Evolutionary conservation across 2,329 filamentous ascomycete genomes (phyloP).

Genomic region (Orbilia quercus): DNA sequence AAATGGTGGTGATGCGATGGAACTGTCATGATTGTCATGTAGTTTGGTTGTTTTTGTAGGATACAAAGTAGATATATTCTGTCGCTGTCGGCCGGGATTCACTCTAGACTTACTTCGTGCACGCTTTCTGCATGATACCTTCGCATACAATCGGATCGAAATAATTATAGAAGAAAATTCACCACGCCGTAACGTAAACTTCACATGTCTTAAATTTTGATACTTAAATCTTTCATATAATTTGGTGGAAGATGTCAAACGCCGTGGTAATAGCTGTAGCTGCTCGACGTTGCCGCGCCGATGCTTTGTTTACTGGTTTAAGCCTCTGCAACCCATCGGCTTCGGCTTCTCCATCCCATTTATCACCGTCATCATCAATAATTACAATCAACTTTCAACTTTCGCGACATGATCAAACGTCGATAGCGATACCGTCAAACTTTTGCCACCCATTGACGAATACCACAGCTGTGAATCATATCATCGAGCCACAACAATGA

Average conservation of each 20-base stretch:
- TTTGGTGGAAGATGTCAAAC: too few relatives aligned
- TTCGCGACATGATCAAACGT: background rate
- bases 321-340: too few relatives aligned
- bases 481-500: constrained; percentile 43
- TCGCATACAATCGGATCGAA: constrained; percentile 1
- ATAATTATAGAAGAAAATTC: constrained; percentile 13
- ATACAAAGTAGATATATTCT: constrained; percentile 19
- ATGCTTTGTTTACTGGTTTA: too few relatives aligned
- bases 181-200: background rate
- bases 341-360: too few relatives aligned
- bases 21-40: constrained; percentile 38
- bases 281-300: too few relatives aligned
- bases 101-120: too few relatives aligned
- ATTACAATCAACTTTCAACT: background rate
- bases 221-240: background rate
- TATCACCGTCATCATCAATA: constrained; percentile 5
- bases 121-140: constrained; percentile 27
- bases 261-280: too few relatives aligned
- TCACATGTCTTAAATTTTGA: too few relatives aligned
- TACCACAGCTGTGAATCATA: too few relatives aligned
- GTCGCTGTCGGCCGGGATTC: too few relatives aligned
- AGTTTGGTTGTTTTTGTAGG: constrained; percentile 22
- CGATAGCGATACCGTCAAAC: constrained; percentile 4
- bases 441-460: too few relatives aligned
- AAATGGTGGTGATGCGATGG: constrained; percentile 46